Evolutionary conservation across 768 basidiomycete species (phyloP).

Genomic region (Leucosporidium scottii): DNA sequence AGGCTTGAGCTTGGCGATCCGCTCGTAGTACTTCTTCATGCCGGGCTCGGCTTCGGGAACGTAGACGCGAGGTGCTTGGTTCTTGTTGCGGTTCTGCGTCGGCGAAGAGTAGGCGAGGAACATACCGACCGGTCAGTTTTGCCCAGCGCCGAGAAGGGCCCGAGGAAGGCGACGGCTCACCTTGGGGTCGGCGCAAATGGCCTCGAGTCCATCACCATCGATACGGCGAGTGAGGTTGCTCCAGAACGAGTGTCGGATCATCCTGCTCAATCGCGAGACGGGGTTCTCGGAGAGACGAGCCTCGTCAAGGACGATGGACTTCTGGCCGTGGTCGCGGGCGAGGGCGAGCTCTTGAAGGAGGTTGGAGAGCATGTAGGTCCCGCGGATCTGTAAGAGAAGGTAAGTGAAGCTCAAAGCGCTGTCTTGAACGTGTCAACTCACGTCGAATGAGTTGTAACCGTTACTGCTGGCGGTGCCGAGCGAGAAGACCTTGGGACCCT

Average conservation of each 20-base stretch:
- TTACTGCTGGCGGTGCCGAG: constrained; percentile 95
- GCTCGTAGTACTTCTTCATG: constrained; percentile 94
- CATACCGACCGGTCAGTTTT: background rate
- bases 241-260: constrained; percentile 87
- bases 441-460: constrained; percentile 95
- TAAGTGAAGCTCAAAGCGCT: background rate
- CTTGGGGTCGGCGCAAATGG: constrained; percentile 95
- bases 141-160: no score
- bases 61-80: constrained; percentile 85
- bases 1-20: constrained; percentile 82
- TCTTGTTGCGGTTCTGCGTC: constrained; percentile 68
- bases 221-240: constrained; percentile 92
- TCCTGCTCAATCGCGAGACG: constrained; percentile 88
- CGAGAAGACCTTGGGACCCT: constrained; percentile 91
- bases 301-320: constrained; percentile 97
- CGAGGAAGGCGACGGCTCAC: background rate
- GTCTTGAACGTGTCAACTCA: constrained; percentile 49
- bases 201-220: constrained; percentile 93
- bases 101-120: background rate
- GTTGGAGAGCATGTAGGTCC: constrained; percentile 99
- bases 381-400: constrained; percentile 48
- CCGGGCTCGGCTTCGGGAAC: constrained; percentile 80
- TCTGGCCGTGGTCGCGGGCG: constrained; percentile 86
- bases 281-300: constrained; percentile 96
- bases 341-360: constrained; percentile 96